Evolutionary conservation across 805 yeast genomes (phyloP).

Genomic region (Hermanozyma aechmeae): DNA sequence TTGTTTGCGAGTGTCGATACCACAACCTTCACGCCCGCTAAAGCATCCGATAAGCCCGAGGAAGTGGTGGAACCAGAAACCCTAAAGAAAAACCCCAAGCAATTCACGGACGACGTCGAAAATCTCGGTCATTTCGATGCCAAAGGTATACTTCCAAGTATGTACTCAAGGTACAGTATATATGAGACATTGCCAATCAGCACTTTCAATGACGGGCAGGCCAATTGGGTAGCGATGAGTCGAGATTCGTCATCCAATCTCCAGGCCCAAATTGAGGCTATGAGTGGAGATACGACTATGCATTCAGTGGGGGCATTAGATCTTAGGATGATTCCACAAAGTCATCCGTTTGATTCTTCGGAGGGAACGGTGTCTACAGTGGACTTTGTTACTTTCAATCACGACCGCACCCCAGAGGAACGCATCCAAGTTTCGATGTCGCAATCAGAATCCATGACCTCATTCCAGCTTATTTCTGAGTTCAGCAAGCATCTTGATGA

Average conservation of each 20-base stretch:
- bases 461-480: conserved; percentile 17
- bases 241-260: conserved; percentile 18
- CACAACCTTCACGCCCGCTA: not conserved
- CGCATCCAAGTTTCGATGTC: conserved; percentile 11
- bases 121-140: conserved; percentile 4
- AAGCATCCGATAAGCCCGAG: not conserved
- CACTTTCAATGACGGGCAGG: conserved; percentile 12
- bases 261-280: conserved; percentile 13
- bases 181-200: conserved; percentile 8
- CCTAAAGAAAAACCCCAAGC: not conserved
- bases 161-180: conserved; percentile 6
- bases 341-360: conserved; percentile 2
- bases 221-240: conserved; percentile 15
- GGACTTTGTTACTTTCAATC: conserved; percentile 3
- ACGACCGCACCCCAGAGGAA: conserved; percentile 2
- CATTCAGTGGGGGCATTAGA: conserved; percentile 5
- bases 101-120: not conserved
- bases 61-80: not conserved
- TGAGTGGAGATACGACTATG: conserved; percentile 12
- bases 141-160: conserved; percentile 2
- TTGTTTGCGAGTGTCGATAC: too few relatives aligned
- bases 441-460: conserved; percentile 18
- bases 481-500: conserved; percentile 14
- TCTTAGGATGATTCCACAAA: conserved; percentile 1
- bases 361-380: conserved; percentile 3